phyloP scores from a whole-genome alignment of 805 yeast genomes.

The Saccharomyces mikatae region DNA sequence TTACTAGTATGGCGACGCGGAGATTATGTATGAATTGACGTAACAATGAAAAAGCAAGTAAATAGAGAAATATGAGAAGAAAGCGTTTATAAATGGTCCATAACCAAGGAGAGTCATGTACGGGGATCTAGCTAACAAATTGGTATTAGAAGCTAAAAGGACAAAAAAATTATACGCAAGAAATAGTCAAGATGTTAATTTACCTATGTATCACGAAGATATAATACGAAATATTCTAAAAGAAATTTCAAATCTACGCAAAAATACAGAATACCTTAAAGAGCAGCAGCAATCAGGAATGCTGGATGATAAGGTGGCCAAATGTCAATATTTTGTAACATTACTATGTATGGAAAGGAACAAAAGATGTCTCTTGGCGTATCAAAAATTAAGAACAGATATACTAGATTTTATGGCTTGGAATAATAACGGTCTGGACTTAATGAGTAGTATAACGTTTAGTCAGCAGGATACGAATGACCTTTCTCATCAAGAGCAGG shows the following conservation, averaged over 20 bases:
- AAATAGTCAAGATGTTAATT: slow-evolving; percentile 11
- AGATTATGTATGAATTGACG: background rate
- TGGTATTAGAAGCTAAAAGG: slow-evolving; percentile 80
- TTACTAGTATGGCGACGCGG: background rate
- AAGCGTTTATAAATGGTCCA: background rate
- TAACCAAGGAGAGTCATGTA: slow-evolving; percentile 47
- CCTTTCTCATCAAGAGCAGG: slow-evolving; percentile 71
- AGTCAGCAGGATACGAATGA: slow-evolving; percentile 36
- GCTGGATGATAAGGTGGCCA: slow-evolving; percentile 39
- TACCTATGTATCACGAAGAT: slow-evolving; percentile 65
- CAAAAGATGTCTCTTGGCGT: slow-evolving; percentile 82
- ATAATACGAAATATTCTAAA: slow-evolving; percentile 58
- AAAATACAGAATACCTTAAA: slow-evolving; percentile 44
- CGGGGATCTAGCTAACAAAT: slow-evolving; percentile 78
- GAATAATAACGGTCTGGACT: slow-evolving; percentile 45
- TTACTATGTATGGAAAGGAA: slow-evolving; percentile 76
- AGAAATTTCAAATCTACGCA: slow-evolving; percentile 60
- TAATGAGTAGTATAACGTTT: slow-evolving; percentile 29
- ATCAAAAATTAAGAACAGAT: slow-evolving; percentile 63
- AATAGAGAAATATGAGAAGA: background rate
- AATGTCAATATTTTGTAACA: slow-evolving; percentile 50
- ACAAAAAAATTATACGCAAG: slow-evolving; percentile 48
- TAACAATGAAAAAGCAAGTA: background rate
- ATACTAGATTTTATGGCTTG: slow-evolving; percentile 62
- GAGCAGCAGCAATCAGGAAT: slow-evolving; percentile 18